phyloP scores from a whole-genome alignment of 2,329 filamentous ascomycete species.

The Allantophomopsis cytisporea region DNA sequence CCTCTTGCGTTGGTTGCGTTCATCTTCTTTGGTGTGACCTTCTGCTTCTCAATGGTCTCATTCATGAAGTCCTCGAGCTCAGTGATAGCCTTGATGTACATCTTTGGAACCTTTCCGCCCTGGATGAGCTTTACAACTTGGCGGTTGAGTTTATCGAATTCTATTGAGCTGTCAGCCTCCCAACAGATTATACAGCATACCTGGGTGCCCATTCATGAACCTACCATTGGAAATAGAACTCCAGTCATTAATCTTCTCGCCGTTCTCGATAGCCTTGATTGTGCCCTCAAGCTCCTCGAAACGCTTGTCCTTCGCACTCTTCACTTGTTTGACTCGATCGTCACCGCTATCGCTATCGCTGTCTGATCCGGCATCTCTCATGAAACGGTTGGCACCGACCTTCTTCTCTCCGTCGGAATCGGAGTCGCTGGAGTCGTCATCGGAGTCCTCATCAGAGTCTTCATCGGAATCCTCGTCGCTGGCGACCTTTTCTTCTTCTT shows the following conservation, averaged over 20 bases:
- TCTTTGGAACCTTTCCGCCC: conserved; percentile 69
- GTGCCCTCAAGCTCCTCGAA: conserved; percentile 85
- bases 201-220: conserved; percentile 14
- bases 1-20: conserved; percentile 90
- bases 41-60: conserved; percentile 89
- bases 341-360: conserved; percentile 77
- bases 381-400: conserved; percentile 69
- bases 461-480: conserved; percentile 25
- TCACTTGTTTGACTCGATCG: conserved; percentile 74
- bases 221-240: conserved; percentile 77
- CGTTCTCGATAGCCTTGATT: conserved; percentile 88
- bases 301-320: conserved; percentile 97
- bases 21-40: conserved; percentile 96
- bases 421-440: conserved; percentile 44
- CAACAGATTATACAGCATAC: conserved; percentile 7
- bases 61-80: conserved; percentile 92
- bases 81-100: conserved; percentile 84
- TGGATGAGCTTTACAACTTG: conserved; percentile 69
- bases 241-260: conserved; percentile 96
- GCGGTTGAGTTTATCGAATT: conserved; percentile 89
- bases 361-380: conserved; percentile 58
- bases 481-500: conserved; percentile 48
- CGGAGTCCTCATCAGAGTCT: conserved; percentile 37
- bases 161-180: conserved; percentile 29
- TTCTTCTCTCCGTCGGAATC: conserved; percentile 50